These are phyloP conservation scores for Rhizopus delemar DNA, from an alignment of 371 early-diverging fungal genomes.

Conservation along the genomic window DNA sequence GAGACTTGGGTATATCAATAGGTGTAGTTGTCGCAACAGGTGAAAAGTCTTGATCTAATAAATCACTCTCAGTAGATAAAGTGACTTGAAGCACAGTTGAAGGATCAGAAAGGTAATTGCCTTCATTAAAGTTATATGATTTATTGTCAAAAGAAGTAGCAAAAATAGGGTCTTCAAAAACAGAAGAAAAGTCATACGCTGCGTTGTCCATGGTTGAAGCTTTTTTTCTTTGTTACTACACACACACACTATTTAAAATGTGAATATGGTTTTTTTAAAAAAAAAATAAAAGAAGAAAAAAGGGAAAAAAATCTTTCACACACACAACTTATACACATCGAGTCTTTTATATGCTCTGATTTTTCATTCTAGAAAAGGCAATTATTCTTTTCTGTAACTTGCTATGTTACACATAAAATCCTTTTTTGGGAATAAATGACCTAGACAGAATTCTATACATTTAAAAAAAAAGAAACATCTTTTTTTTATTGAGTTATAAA, in stretches of 20 bases:
- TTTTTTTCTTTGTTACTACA: no score
- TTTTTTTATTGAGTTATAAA: no score
- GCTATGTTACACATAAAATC: no score
- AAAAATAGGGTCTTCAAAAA: conserved; percentile 24
- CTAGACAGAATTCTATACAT: no score
- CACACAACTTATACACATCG: no score
- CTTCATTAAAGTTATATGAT: neutral
- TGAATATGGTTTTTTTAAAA: conserved; percentile 1
- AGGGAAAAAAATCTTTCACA: conserved; percentile 2
- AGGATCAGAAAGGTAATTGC: neutral
- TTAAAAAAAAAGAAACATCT: no score
- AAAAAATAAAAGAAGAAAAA: conserved; percentile 6
- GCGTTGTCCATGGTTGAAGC: conserved; percentile 17
- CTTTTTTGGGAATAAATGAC: no score
- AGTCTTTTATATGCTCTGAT: neutral
- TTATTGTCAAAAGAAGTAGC: conserved; percentile 14
- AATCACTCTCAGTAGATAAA: conserved; percentile 12
- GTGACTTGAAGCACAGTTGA: conserved; percentile 17
- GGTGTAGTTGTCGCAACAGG: conserved; percentile 2
- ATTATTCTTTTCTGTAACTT: neutral
- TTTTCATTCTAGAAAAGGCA: neutral
- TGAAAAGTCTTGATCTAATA: neutral
- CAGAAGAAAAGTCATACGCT: conserved; percentile 21
- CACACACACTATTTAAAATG: neutral
- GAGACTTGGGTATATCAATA: conserved; percentile 25